phyloP scores from a whole-genome alignment of 768 basidiomycete genomes.

The Tricholoma hemisulphureum region DNA sequence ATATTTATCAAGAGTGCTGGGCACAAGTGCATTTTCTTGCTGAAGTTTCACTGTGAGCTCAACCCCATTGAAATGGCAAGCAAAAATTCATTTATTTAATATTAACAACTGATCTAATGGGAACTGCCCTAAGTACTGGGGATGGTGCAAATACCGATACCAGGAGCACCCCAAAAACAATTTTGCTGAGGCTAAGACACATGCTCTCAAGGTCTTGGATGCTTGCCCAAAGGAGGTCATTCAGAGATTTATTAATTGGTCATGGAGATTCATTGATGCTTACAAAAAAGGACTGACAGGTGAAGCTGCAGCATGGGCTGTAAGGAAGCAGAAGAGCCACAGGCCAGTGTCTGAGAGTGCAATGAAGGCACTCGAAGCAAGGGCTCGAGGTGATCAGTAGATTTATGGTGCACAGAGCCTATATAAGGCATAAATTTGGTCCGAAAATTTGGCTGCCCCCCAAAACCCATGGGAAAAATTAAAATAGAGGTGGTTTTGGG shows the following conservation, averaged over 20 bases:
- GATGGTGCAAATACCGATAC: background rate
- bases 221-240: background rate
- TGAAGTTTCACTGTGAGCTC: too few relatives aligned
- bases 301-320: too few relatives aligned
- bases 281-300: background rate
- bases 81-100: background rate
- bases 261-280: background rate
- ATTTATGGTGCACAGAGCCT: background rate
- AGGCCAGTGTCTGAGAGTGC: too few relatives aligned
- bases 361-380: too few relatives aligned
- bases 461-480: background rate
- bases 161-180: background rate
- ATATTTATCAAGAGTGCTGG: background rate
- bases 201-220: background rate
- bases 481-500: background rate
- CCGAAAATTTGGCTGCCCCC: background rate
- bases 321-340: too few relatives aligned
- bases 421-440: background rate
- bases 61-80: background rate
- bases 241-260: too few relatives aligned
- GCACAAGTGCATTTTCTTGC: too few relatives aligned
- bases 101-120: background rate
- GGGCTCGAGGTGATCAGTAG: background rate
- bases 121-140: too few relatives aligned
- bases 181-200: background rate